A percentile compares a stretch with the other conserved stretches of the same genome.
Conservation (phyloP, 352 stramenopile species). For the Globisporangium nagaii region DNA sequence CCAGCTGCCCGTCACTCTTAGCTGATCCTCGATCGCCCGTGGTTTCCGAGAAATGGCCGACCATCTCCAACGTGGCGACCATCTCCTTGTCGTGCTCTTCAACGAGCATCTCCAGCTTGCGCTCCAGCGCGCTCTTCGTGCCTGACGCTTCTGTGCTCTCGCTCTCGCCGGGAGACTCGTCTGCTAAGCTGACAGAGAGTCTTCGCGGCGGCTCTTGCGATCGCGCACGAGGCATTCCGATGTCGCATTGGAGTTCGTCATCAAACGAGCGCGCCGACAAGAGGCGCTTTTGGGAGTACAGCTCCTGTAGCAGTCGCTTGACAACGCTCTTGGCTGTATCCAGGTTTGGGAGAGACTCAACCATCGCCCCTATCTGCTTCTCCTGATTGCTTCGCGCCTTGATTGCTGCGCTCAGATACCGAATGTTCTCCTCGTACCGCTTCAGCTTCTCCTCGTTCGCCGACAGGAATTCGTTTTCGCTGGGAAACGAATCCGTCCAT, state of each 20-base stretch:
- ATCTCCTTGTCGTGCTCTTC: conserved; percentile 32
- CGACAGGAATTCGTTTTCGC: conserved; percentile 46
- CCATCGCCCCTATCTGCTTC: conserved; percentile 7
- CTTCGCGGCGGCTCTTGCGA: not conserved
- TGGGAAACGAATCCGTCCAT: conserved; percentile 17
- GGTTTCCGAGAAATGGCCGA: conserved; percentile 29
- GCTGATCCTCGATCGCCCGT: conserved; percentile 7
- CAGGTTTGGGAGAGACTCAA: conserved; percentile 43
- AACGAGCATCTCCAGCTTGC: conserved; percentile 19
- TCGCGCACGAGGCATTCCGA: not conserved
- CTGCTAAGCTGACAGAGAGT: not conserved
- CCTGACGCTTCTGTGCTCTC: not conserved
- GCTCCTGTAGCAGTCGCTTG: conserved; percentile 38
- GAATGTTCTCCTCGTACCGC: conserved; percentile 56
- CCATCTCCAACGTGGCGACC: conserved; percentile 25
- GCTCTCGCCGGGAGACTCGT: not conserved
- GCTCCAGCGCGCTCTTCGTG: not conserved
- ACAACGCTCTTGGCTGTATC: conserved; percentile 41
- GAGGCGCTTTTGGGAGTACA: conserved; percentile 50
- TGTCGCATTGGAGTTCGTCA: conserved; percentile 6
- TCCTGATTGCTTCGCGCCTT: conserved; percentile 7
- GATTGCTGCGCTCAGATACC: conserved; percentile 41
- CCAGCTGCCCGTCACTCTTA: conserved; percentile 11
- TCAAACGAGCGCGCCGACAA: conserved; percentile 28
- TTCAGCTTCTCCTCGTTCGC: conserved; percentile 48